Conservation (phyloP, 306 rosid genomes). For the Gastrolobium villosum region DNA sequence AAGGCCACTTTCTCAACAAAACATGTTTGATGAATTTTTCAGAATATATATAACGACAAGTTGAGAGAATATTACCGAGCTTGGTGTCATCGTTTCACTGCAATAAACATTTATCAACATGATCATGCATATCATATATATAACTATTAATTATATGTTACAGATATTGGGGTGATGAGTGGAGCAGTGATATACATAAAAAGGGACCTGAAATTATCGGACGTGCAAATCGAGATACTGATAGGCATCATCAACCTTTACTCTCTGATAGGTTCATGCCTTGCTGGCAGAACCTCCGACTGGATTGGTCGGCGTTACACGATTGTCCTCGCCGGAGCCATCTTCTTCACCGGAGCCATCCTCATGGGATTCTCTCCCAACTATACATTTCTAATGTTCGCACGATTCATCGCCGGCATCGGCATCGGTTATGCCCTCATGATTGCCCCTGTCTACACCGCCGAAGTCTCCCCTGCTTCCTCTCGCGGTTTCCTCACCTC, state of each 20-base stretch:
- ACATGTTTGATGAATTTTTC: constrained; percentile 1
- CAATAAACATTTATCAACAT: background rate
- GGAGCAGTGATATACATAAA: constrained; percentile 76
- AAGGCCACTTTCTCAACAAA: background rate
- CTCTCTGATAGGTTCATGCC: constrained; percentile 76
- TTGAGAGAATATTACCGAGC: background rate
- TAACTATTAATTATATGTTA: background rate
- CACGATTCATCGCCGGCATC: constrained; percentile 84
- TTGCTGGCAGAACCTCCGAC: constrained; percentile 88
- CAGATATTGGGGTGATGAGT: constrained; percentile 98
- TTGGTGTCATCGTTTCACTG: background rate
- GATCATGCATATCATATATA: background rate
- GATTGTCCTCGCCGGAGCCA: constrained; percentile 70
- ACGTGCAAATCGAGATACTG: constrained; percentile 67
- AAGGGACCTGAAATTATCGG: constrained; percentile 61
- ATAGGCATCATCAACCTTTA: constrained; percentile 76
- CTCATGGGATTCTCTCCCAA: constrained; percentile 95
- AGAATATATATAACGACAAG: background rate
- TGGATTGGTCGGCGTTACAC: constrained; percentile 96
- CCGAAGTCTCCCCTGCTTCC: constrained; percentile 84
- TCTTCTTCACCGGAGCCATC: constrained; percentile 81
- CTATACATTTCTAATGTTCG: constrained; percentile 87
- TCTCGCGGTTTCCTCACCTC: constrained; percentile 91
- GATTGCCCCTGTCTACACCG: constrained; percentile 92
- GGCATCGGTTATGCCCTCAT: constrained; percentile 89